Conservation (phyloP, 164 flowering plant genomes). For the Magnolia changhungtana region DNA sequence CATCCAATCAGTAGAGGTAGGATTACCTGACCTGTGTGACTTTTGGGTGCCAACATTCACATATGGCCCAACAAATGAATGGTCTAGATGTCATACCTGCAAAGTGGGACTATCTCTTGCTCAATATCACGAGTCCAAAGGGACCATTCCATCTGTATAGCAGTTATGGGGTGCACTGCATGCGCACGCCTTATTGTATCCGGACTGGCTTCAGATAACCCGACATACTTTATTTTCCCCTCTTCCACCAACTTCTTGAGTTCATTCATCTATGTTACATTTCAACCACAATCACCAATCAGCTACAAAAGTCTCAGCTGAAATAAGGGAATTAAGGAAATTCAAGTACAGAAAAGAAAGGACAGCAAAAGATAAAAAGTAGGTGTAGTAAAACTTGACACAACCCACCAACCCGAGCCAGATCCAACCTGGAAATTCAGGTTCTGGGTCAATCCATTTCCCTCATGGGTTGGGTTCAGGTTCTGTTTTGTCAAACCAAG, state of each 20-base stretch:
- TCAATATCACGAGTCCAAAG: conserved; percentile 28
- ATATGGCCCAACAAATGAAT: not conserved
- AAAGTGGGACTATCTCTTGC: conserved; percentile 27
- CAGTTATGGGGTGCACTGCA: conserved; percentile 28
- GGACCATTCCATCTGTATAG: conserved; percentile 30
- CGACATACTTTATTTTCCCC: conserved; percentile 15
- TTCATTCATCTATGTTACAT: conserved; percentile 13
- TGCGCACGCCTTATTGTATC: conserved; percentile 30
- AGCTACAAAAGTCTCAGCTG: not conserved
- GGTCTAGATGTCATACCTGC: conserved; percentile 21
- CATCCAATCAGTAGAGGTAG: no score
- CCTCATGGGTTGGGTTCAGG: no score
- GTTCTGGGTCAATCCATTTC: no score
- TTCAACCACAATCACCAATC: not conserved
- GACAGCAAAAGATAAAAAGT: not conserved
- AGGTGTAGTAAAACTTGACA: no score
- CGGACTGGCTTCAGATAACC: conserved; percentile 20
- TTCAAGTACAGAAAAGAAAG: not conserved
- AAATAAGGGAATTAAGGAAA: no score
- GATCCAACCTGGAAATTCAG: no score
- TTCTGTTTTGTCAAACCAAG: no score
- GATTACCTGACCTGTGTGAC: no score
- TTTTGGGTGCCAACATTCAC: not conserved
- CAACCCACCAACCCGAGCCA: no score
- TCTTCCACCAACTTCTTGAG: conserved; percentile 22